A percentile compares a stretch with the other conserved stretches of the same genome.
Conservation (phyloP, 2,329 filamentous ascomycete genomes). For the Aspergillus aculeatus region DNA sequence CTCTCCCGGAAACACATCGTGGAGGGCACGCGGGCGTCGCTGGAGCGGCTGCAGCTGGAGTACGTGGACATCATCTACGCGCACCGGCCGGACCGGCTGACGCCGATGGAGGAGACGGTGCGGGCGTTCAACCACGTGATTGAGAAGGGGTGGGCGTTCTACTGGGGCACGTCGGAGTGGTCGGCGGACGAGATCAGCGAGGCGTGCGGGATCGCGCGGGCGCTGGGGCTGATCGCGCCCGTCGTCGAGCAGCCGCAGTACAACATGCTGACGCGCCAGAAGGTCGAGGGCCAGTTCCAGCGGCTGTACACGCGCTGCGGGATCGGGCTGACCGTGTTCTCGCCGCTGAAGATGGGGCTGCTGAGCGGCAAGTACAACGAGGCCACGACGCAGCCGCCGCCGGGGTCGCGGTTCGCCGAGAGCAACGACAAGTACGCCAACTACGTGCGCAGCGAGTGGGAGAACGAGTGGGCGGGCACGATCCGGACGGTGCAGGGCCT, state of each 20-base stretch:
- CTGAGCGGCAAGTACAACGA: conserved; percentile 68
- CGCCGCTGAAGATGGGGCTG: conserved; percentile 61
- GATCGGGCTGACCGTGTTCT: conserved; percentile 64
- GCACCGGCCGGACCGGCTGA: conserved; percentile 66
- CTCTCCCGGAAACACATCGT: conserved; percentile 70
- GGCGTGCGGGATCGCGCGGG: conserved; percentile 61
- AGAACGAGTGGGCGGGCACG: conserved; percentile 44
- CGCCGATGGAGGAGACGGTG: conserved; percentile 70
- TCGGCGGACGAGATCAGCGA: conserved; percentile 64
- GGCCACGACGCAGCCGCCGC: conserved; percentile 51
- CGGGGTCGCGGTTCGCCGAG: conserved; percentile 58
- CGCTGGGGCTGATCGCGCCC: conserved; percentile 58
- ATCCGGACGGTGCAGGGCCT: conserved; percentile 60
- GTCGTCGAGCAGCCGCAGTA: conserved; percentile 61
- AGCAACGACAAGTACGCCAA: conserved; percentile 58
- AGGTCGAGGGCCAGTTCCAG: conserved; percentile 62
- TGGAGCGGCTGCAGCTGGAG: conserved; percentile 61
- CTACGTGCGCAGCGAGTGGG: conserved; percentile 42
- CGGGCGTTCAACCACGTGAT: conserved; percentile 72
- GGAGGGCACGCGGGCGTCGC: conserved; percentile 61
- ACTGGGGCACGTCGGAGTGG: conserved; percentile 72
- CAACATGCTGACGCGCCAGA: conserved; percentile 62
- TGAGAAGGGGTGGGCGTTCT: conserved; percentile 65
- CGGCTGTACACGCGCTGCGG: conserved; percentile 61
- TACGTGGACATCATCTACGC: conserved; percentile 72